phyloP scores from a whole-genome alignment of 495 filamentous ascomycete genomes.

The Aspergillus panamensis region DNA sequence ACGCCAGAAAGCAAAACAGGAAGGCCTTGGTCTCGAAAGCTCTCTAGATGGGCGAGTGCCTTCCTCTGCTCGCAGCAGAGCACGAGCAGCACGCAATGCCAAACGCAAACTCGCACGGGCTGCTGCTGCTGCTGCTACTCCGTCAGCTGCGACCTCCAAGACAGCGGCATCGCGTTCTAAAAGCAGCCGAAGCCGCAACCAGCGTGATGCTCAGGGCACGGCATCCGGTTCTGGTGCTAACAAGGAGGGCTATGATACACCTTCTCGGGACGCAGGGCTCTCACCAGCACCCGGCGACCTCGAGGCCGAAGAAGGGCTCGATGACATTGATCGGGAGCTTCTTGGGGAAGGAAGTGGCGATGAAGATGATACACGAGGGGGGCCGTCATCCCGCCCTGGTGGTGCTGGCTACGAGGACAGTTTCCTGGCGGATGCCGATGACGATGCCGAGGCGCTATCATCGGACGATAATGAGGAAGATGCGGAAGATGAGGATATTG shows the following conservation, averaged over 20 bases:
- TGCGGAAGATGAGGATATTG: slow-evolving; percentile 35
- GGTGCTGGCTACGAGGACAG: slow-evolving; percentile 30
- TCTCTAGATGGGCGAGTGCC: slow-evolving; percentile 14
- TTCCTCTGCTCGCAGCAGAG: slow-evolving; percentile 22
- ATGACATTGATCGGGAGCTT: slow-evolving; percentile 51
- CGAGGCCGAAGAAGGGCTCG: slow-evolving; percentile 43
- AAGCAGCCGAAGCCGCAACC: slow-evolving; percentile 28
- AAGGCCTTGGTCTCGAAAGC: slow-evolving; percentile 19
- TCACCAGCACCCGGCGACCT: slow-evolving; percentile 28
- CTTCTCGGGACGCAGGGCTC: slow-evolving; percentile 24
- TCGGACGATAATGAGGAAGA: slow-evolving; percentile 37
- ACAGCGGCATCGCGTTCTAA: slow-evolving; percentile 29
- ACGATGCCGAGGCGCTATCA: slow-evolving; percentile 23
- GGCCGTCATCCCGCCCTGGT: slow-evolving; percentile 11
- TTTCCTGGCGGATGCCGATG: slow-evolving; percentile 29
- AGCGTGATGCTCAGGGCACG: slow-evolving; percentile 18
- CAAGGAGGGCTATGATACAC: slow-evolving; percentile 20
- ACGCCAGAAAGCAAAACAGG: slow-evolving; percentile 32
- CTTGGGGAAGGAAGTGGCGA: slow-evolving; percentile 48
- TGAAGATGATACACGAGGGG: slow-evolving; percentile 32
- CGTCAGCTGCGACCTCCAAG: slow-evolving; percentile 15
- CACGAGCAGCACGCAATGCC: slow-evolving; percentile 27
- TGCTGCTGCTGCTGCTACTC: slow-evolving; percentile 27
- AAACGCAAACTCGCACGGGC: slow-evolving; percentile 39
- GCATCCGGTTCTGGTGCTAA: slow-evolving; percentile 18